Evolutionary conservation across 441 rosid species (phyloP), one percentile per base, ranked within the genome.

Genomic region (Flueggea neowawraea): DNA sequence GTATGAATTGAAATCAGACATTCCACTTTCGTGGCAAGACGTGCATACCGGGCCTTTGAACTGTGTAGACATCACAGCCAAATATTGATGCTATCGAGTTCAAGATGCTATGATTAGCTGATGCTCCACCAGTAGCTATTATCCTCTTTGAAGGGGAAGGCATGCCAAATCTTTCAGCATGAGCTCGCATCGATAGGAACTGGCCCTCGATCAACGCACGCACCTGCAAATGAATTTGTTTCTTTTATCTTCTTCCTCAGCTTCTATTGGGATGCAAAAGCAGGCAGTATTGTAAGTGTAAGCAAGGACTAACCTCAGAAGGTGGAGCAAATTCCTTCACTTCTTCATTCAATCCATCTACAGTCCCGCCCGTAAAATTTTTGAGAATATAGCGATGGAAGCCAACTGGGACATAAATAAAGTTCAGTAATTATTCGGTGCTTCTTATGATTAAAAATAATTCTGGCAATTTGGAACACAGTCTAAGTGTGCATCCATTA

Each of bases 111-210:
- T 78, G 72, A 47, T 90, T 88, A 56, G 92, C 78, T 6, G 97
- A 90, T 65, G 97, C 97, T 76, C 97, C 96, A 31, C 97, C 95
- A 0, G 95, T 85, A 31, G 98, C 97, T 58, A 86, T 87, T 60
- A 93, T 85, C 61, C 98, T 78, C 62, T 69, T 82, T 4, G 97
- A 95, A 69, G 96, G 94, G 62, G 84, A 75, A 48, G 95, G 93
- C 96, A 93, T 80, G 45, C 96, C 95, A 53, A 82, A 90, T 69
- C 97, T 83, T 78, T 93, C 97, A 12, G 91, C 71, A 56, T 90
- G 97, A 55, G 84, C 97, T 49, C 96, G 78, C 88, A 85, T 93
- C 0, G 96, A 88, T 62, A 93, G 97, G 61, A 93, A 63, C 72
- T 93, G 97, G 22, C 98, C 97, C 73, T 88, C 95, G 48, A 93